Evolutionary conservation across 31 red algal species (phyloP).

Genomic region (Endocladia muricata): DNA sequence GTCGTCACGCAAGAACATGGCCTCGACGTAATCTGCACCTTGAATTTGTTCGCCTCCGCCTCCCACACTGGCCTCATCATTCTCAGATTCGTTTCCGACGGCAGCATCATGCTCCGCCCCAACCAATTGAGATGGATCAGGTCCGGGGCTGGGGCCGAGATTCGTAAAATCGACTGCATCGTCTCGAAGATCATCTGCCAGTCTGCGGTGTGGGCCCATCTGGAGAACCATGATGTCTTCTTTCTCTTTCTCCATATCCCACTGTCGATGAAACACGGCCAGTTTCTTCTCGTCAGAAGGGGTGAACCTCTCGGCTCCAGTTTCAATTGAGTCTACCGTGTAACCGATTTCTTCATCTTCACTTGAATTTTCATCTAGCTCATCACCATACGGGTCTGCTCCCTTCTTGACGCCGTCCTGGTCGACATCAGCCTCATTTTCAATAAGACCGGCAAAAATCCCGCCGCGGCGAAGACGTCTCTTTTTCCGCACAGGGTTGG

Average conservation of each 20-base stretch:
- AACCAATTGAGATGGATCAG: no score
- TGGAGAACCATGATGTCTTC: background rate
- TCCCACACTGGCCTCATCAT: no score
- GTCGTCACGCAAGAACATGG: conserved; percentile 50
- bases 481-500: no score
- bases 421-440: conserved; percentile 8
- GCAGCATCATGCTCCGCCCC: no score
- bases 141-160: background rate
- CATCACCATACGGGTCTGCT: background rate
- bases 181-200: conserved; percentile 31
- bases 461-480: no score
- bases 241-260: conserved; percentile 46
- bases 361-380: background rate
- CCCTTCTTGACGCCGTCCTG: background rate
- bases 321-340: conserved; percentile 6
- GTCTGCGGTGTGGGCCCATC: background rate
- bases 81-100: no score
- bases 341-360: background rate
- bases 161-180: conserved; percentile 44
- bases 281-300: conserved; percentile 29
- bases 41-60: background rate
- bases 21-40: conserved; percentile 6
- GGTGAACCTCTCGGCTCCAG: background rate
- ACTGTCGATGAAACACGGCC: conserved; percentile 49
- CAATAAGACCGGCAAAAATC: background rate